These are phyloP conservation scores for Morella rubra DNA, from an alignment of 306 rosid genomes.

Conservation along the genomic window DNA sequence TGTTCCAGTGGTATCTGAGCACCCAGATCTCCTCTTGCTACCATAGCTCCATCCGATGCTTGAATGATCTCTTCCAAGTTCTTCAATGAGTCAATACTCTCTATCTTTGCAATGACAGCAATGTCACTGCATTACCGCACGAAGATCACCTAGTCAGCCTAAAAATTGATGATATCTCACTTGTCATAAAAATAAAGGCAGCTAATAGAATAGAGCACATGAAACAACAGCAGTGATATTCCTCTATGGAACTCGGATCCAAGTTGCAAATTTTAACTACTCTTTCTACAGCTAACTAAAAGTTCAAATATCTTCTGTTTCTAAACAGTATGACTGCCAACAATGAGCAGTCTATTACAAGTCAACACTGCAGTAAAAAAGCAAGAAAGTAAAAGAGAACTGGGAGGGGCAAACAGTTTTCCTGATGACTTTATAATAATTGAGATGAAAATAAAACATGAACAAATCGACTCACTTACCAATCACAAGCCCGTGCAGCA, in stretches of 20 bases:
- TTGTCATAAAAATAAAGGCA: slow-evolving; percentile 8
- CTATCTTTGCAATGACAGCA: slow-evolving; percentile 89
- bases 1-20: slow-evolving; percentile 98
- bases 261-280: background rate
- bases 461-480: slow-evolving; percentile 38
- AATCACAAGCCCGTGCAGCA: slow-evolving; percentile 83
- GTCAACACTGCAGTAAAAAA: background rate
- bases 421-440: background rate
- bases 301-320: slow-evolving; percentile 1
- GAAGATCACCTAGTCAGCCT: slow-evolving; percentile 10
- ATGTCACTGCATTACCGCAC: slow-evolving; percentile 62
- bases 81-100: slow-evolving; percentile 91
- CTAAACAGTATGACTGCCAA: background rate
- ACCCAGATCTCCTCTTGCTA: slow-evolving; percentile 98
- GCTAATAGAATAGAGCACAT: background rate
- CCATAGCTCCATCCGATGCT: slow-evolving; percentile 99
- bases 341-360: background rate
- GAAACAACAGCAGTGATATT: background rate
- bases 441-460: background rate
- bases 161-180: slow-evolving; percentile 9
- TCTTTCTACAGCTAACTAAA: background rate
- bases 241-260: background rate
- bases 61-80: slow-evolving; percentile 90
- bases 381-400: background rate
- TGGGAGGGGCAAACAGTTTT: slow-evolving; percentile 1